Base-by-base conservation (phyloP, 2,329 filamentous ascomycete genomes). In the Karstenula rhodostoma region DNA sequence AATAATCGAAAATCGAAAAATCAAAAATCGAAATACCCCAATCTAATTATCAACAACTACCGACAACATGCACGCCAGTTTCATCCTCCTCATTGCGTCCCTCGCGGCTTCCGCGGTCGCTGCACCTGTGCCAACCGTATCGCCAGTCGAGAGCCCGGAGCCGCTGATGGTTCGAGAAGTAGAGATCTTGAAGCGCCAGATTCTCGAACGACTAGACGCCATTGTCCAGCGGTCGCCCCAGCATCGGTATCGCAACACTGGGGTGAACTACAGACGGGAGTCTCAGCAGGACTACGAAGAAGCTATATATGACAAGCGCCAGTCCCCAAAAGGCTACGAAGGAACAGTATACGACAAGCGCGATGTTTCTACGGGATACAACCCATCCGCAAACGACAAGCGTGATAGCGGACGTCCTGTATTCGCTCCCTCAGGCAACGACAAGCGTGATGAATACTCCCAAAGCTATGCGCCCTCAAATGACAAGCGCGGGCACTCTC, bases 1-100 rank as follows among this genome's bases (percentile, higher is more conserved):
- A 35, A 43, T 29, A 5, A 51, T 17, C 17, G 33, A 40, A 13
- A 43, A 23, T 6, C 7, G 33, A 42, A 33, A 44, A 51, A 32
- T 43, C 46, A 52, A 53, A 23, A 37, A 47, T 9, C 8, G 44
- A n/a, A 44, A 17, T 15, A 27, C 3, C n/a, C 10, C 22, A 25
- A 46, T 17, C 25, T 27, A 58, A 52, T 52, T n/a, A 47, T 35
- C 22, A 51, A 32, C 29, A 51, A 51, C 17, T 17, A 52, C 37
- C 47, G 47, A 58, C 47, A 58, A 52, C 10, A 58, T 58, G 56
- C 56, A 58, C 48, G 47, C 35, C 56, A 42, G 29, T 32, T 10
- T 58, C 12, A 42, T 58, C 47, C 9, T 52, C 3, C 40, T 52
- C 40, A 25, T 52, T 46, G 15, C 56, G 5, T 49, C 37, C 9